phyloP scores from a whole-genome alignment of 768 basidiomycete species.

The Leccinellum rugosiceps region DNA sequence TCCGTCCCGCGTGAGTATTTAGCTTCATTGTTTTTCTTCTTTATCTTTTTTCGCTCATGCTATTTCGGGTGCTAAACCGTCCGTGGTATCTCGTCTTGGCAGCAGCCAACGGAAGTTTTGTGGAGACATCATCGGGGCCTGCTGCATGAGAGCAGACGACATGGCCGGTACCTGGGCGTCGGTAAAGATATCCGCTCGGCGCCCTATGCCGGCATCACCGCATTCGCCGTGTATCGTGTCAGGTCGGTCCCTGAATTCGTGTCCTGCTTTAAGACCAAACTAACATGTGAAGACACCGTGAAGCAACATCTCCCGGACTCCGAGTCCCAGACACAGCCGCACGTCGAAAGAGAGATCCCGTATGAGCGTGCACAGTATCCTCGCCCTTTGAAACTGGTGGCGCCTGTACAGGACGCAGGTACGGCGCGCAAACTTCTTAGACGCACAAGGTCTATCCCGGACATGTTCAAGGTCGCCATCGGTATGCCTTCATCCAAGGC shows the following conservation, averaged over 20 bases:
- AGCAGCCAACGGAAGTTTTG: slow-evolving; percentile 74
- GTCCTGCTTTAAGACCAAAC: neutral
- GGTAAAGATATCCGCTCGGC: slow-evolving; percentile 64
- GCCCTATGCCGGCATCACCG: slow-evolving; percentile 78
- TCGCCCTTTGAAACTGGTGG: slow-evolving; percentile 47
- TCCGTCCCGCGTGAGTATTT: slow-evolving; percentile 53
- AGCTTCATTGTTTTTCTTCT: slow-evolving; percentile 5
- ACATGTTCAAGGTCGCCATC: slow-evolving; percentile 35
- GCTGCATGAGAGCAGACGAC: slow-evolving; percentile 61
- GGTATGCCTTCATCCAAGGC: slow-evolving; percentile 31
- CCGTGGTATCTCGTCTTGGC: slow-evolving; percentile 15
- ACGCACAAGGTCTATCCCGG: slow-evolving; percentile 67
- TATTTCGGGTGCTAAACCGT: slow-evolving; percentile 1
- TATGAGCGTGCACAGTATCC: slow-evolving; percentile 64
- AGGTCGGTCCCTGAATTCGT: slow-evolving; percentile 48
- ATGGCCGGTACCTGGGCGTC: slow-evolving; percentile 68
- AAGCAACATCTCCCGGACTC: slow-evolving; percentile 43
- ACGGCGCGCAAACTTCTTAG: slow-evolving; percentile 51
- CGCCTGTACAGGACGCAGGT: slow-evolving; percentile 29
- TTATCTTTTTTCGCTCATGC: neutral
- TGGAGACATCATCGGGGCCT: slow-evolving; percentile 74
- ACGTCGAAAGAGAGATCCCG: slow-evolving; percentile 49
- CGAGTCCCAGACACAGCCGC: slow-evolving; percentile 20
- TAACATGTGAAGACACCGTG: slow-evolving; percentile 46
- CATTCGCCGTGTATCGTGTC: slow-evolving; percentile 71